Base-by-base conservation (phyloP, 768 basidiomycete species). In the Austroboletus eburneus region DNA sequence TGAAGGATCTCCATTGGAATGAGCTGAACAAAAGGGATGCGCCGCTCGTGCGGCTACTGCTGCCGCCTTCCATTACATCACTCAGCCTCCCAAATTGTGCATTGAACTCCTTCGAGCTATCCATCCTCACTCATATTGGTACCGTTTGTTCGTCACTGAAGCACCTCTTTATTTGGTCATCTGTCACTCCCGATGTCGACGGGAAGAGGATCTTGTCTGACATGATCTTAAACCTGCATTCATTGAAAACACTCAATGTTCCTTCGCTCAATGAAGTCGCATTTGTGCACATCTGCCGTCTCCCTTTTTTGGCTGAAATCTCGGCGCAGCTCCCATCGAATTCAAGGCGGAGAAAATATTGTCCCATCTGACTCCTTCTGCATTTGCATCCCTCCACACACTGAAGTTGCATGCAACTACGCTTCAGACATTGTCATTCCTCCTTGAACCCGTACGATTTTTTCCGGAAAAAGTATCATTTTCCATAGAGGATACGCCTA, bases 151-250 rank as follows among this genome's bases (percentile, higher is more conserved):
- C 50, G n/a, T 44, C 52, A 7, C 32, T 64, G 32, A 61, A 37
- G 23, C 34, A 1, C 4, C 54, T 64, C 25, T 20, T 2, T 24
- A 46, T n/a, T n/a, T n/a, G n/a, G n/a, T 62, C 29, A 1, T 13
- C 14, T 16, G 38, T 16, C 39, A 21, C 13, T n/a, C 42, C 55
- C 13, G 49, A 60, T 27, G 24, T 33, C 4, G 32, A 42, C 24
- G 61, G 49, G 12, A 41, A 51, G 23, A 58, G 56, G 41, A 45
- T 63, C 18, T 17, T 63, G 27, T 62, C 60, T n/a, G 50, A 55
- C 30, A 44, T 52, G 10, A 37, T 62, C 20, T n/a, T 63, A 44
- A 32, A 43, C 23, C 29, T 63, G 16, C 50, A 48, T 18, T 46
- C 52, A 13, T 41, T 62, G 10, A 39, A 51, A 42, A 45, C 52